Evolutionary conservation across 2,329 filamentous ascomycete genomes (phyloP).

Genomic region (Westerdykella ornata): DNA sequence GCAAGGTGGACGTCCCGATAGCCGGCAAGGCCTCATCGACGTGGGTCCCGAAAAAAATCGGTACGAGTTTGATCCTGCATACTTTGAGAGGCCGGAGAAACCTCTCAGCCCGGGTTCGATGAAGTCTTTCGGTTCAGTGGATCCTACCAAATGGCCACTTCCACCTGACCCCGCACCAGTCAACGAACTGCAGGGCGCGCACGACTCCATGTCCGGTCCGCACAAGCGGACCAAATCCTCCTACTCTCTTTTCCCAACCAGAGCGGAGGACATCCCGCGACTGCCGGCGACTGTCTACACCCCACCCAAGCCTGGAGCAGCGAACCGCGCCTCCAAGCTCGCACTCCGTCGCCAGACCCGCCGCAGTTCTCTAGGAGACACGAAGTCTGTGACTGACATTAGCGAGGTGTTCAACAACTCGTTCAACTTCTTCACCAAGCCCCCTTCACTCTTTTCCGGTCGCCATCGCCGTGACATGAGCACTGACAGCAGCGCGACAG

Average conservation of each 20-base stretch:
- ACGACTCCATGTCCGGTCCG: slow-evolving; percentile 11
- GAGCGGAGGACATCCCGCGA: slow-evolving; percentile 35
- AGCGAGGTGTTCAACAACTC: slow-evolving; percentile 33
- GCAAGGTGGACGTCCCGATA: slow-evolving; percentile 30
- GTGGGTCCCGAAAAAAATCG: slow-evolving; percentile 35
- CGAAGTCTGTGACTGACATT: slow-evolving; percentile 33
- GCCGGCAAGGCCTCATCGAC: slow-evolving; percentile 32
- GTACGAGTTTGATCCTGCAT: slow-evolving; percentile 29
- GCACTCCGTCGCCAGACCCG: slow-evolving; percentile 29
- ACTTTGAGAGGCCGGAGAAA: slow-evolving; percentile 29
- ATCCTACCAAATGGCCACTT: slow-evolving; percentile 34
- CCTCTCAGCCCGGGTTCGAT: slow-evolving; percentile 26
- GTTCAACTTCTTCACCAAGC: slow-evolving; percentile 33
- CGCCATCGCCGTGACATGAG: slow-evolving; percentile 54
- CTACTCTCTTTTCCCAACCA: slow-evolving; percentile 37
- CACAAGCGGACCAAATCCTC: slow-evolving; percentile 26
- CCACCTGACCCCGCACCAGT: slow-evolving; percentile 24
- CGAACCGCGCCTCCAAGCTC: slow-evolving; percentile 23
- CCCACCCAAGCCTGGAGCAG: slow-evolving; percentile 15
- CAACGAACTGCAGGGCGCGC: slow-evolving; percentile 8
- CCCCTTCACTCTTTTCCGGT: slow-evolving; percentile 36
- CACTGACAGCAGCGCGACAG: slow-evolving; percentile 58
- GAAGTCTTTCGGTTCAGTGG: slow-evolving; percentile 22
- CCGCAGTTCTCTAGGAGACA: slow-evolving; percentile 20
- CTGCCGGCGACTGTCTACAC: slow-evolving; percentile 37